Evolutionary conservation across 129 eudicot genomes (phyloP).

Genomic region (Tagetes erecta): DNA sequence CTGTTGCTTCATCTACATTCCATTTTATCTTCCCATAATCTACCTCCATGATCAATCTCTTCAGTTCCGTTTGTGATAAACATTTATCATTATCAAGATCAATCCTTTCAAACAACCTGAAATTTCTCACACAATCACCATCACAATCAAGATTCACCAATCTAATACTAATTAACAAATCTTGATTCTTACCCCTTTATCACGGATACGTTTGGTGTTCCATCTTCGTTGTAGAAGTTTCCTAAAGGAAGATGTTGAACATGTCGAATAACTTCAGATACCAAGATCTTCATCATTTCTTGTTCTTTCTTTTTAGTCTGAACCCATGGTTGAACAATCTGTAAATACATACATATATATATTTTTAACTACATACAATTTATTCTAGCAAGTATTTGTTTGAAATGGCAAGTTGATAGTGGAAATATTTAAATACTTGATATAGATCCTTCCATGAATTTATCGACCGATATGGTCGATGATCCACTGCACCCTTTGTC

Average conservation of each 20-base stretch:
- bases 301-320: slow-evolving; percentile 66
- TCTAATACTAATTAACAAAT: background rate
- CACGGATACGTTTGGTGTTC: slow-evolving; percentile 50
- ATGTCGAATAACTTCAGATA: slow-evolving; percentile 55
- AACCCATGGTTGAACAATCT: slow-evolving; percentile 86
- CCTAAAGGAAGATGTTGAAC: slow-evolving; percentile 52
- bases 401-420: background rate
- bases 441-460: slow-evolving; percentile 63
- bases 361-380: background rate
- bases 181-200: slow-evolving; percentile 50
- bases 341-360: slow-evolving; percentile 16
- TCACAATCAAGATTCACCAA: background rate
- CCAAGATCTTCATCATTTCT: slow-evolving; percentile 60
- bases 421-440: slow-evolving; percentile 34
- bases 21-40: slow-evolving; percentile 37
- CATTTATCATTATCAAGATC: slow-evolving; percentile 57
- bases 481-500: slow-evolving; percentile 51
- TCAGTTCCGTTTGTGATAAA: slow-evolving; percentile 51
- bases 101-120: slow-evolving; percentile 54
- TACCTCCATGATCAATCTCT: slow-evolving; percentile 47
- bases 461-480: slow-evolving; percentile 54
- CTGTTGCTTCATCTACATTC: slow-evolving; percentile 52
- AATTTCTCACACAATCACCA: slow-evolving; percentile 14
- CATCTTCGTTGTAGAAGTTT: slow-evolving; percentile 55
- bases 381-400: background rate